Evolutionary conservation across 1,284 basidiomycete species (phyloP).

Genomic region (Serendipita sp.): DNA sequence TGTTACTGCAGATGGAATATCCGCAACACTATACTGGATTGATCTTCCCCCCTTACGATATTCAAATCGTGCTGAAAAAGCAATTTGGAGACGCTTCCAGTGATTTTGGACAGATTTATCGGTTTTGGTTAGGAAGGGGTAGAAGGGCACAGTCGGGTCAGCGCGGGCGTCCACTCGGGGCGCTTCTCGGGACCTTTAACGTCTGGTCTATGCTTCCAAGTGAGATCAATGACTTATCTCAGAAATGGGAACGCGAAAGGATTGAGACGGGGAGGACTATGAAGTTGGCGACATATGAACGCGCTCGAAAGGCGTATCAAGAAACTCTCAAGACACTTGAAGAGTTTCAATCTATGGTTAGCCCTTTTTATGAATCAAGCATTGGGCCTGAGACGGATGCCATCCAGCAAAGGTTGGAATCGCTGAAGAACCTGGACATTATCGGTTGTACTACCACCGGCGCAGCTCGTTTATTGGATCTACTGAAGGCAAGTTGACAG

Average conservation of each 20-base stretch:
- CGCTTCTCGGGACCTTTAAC: not conserved
- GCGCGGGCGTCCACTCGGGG: conserved; percentile 5
- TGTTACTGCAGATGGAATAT: conserved; percentile 27
- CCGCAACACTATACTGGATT: conserved; percentile 31
- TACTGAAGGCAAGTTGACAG: conserved; percentile 13
- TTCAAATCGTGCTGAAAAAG: conserved; percentile 16
- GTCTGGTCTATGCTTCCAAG: conserved; percentile 12
- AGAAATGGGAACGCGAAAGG: conserved; percentile 9
- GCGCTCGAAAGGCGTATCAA: not conserved
- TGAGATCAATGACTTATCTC: conserved; percentile 9
- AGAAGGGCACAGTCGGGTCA: not conserved
- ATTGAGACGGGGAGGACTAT: conserved; percentile 3
- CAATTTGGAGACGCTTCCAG: conserved; percentile 2
- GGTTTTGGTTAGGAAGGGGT: conserved; percentile 11
- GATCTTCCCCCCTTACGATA: conserved; percentile 29
- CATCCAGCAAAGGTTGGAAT: conserved; percentile 11
- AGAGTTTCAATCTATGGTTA: not conserved
- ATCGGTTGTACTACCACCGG: conserved; percentile 19
- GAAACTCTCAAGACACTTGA: not conserved
- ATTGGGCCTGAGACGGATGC: not conserved
- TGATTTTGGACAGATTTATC: conserved; percentile 14
- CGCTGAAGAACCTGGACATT: conserved; percentile 12
- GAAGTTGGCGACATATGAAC: not conserved
- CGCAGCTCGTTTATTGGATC: conserved; percentile 15
- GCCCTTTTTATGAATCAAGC: not conserved